Evolutionary conservation across 768 basidiomycete genomes (phyloP).

Genomic region (Lenzites betulinus): DNA sequence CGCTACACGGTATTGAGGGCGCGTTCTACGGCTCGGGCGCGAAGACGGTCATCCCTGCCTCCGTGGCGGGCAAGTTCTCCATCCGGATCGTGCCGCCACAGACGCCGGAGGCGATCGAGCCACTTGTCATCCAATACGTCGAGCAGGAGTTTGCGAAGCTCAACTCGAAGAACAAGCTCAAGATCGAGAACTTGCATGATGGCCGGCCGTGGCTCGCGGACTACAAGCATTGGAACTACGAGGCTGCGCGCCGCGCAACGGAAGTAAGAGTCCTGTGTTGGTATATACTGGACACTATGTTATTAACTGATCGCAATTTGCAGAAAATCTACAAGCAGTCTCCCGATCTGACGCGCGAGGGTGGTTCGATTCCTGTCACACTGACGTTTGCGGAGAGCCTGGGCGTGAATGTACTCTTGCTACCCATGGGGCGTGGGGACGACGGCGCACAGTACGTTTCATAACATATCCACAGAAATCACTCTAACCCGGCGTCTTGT

Average conservation of each 20-base stretch:
- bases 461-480: neutral
- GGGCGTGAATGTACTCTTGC: conserved; percentile 81
- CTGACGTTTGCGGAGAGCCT: conserved; percentile 90
- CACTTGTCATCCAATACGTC: conserved; percentile 71
- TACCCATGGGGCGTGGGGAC: conserved; percentile 93
- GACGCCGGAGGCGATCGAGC: conserved; percentile 69
- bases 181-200: conserved; percentile 70
- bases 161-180: conserved; percentile 79
- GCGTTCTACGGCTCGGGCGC: conserved; percentile 83
- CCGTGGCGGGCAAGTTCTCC: conserved; percentile 89
- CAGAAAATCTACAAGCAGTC: conserved; percentile 64
- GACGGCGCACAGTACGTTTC: conserved; percentile 86
- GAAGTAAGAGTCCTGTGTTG: conserved; percentile 44
- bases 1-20: conserved; percentile 94
- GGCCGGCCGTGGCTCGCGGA: conserved; percentile 94
- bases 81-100: conserved; percentile 93
- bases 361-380: conserved; percentile 94
- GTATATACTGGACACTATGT: neutral
- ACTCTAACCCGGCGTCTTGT: neutral
- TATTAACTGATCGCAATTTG: neutral
- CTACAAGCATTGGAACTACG: conserved; percentile 89
- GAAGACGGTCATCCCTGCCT: conserved; percentile 94
- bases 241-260: conserved; percentile 84
- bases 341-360: conserved; percentile 86
- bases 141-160: conserved; percentile 85